phyloP scores from a whole-genome alignment of 2,329 filamentous ascomycete genomes.

The Fusarium coicis region DNA sequence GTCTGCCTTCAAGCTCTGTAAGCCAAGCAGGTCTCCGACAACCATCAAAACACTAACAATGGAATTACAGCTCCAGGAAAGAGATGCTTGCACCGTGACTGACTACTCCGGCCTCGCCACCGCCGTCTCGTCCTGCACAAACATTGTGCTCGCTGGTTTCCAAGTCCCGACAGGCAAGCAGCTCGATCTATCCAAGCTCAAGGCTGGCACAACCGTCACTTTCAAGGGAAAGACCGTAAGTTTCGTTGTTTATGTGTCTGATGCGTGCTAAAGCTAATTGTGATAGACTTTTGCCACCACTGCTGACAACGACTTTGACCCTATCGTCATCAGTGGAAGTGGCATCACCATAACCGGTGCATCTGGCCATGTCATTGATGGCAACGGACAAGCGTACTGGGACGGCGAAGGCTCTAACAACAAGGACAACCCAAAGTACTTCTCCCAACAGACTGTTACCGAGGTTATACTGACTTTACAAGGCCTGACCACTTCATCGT shows the following conservation, averaged over 20 bases:
- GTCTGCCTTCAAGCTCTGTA: not conserved
- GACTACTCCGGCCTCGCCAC: not conserved
- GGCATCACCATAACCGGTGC: slow-evolving; percentile 20
- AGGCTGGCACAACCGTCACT: not conserved
- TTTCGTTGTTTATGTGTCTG: accelerated
- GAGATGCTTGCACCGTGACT: not conserved
- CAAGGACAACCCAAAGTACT: slow-evolving; percentile 25
- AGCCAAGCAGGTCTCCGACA: accelerated
- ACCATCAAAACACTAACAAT: accelerated
- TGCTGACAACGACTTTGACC: not conserved
- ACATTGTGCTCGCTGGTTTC: slow-evolving; percentile 16
- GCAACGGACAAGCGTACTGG: slow-evolving; percentile 18
- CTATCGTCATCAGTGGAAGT: slow-evolving; percentile 14
- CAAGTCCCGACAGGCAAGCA: slow-evolving; percentile 12
- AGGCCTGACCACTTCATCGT: not conserved
- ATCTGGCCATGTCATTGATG: slow-evolving; percentile 17
- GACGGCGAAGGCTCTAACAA: slow-evolving; percentile 13
- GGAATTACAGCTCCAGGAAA: not conserved
- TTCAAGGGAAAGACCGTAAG: not conserved
- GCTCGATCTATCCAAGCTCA: slow-evolving; percentile 10
- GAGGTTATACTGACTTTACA: too few species aligned
- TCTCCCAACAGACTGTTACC: accelerated
- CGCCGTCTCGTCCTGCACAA: slow-evolving; percentile 1
- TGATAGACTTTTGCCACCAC: slow-evolving; percentile 1
- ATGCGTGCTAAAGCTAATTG: not conserved